A percentile compares a stretch with the other conserved stretches of the same genome.
phyloP scores from a whole-genome alignment of 306 rosid species.

The Astragalus glycyphyllos region DNA sequence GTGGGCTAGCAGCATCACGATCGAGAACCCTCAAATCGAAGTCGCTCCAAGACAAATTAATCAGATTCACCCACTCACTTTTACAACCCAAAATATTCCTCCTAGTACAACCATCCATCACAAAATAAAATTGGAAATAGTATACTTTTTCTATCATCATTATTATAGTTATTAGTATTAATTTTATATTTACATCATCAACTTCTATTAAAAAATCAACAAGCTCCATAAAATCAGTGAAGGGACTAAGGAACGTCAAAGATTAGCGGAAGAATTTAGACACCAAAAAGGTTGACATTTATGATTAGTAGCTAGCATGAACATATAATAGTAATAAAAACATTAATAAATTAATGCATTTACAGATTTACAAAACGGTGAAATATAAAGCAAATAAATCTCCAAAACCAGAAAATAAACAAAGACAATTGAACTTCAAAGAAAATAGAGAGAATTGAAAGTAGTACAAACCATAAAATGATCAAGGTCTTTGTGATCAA shows the following conservation, averaged over 20 bases:
- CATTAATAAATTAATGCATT: neutral
- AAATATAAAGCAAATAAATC: too few relatives aligned
- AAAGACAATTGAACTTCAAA: neutral
- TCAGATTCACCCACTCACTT: slow-evolving; percentile 26
- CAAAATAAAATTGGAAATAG: neutral
- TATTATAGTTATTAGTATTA: too few relatives aligned
- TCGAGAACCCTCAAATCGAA: slow-evolving; percentile 32
- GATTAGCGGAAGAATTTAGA: neutral
- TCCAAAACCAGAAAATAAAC: too few relatives aligned
- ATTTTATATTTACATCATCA: too few relatives aligned
- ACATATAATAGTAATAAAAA: neutral
- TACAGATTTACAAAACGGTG: too few relatives aligned
- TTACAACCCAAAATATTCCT: neutral
- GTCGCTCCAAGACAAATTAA: slow-evolving; percentile 40
- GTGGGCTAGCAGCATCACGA: slow-evolving; percentile 39
- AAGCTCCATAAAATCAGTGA: too few relatives aligned
- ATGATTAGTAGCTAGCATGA: too few relatives aligned
- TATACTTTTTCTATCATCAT: neutral
- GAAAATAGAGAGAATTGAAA: neutral
- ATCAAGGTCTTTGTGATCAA: slow-evolving; percentile 79
- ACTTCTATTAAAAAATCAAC: neutral
- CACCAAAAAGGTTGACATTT: too few relatives aligned
- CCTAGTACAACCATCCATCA: slow-evolving; percentile 33
- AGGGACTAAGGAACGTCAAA: neutral
- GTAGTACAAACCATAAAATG: slow-evolving; percentile 66